These are phyloP conservation scores for Picocystis salinarum DNA, from an alignment of 139 green algal species.

Conservation along the genomic window DNA sequence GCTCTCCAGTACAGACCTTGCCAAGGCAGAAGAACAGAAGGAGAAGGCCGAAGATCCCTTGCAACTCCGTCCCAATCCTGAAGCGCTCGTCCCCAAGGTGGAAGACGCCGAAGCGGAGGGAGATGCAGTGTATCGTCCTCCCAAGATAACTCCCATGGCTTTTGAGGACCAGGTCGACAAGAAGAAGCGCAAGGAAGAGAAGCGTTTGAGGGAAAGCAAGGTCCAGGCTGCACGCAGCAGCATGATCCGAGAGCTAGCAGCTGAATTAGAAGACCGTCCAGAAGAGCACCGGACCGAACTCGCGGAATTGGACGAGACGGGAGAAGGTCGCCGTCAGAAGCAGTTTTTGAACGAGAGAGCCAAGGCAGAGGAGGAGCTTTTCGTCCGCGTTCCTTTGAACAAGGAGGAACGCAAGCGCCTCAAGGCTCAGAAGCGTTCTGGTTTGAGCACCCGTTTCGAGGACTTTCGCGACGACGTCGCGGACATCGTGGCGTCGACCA, in stretches of 20 bases:
- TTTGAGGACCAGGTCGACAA: conserved; percentile 46
- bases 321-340: too few relatives aligned
- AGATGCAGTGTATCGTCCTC: conserved; percentile 57
- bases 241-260: background rate
- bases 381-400: conserved; percentile 55
- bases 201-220: too few relatives aligned
- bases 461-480: conserved; percentile 87
- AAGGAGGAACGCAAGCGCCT: conserved; percentile 60
- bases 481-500: conserved; percentile 40
- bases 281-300: too few relatives aligned
- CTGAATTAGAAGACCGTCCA: background rate
- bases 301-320: too few relatives aligned
- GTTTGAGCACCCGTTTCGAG: conserved; percentile 34
- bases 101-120: conserved; percentile 1
- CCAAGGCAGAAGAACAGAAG: conserved; percentile 10
- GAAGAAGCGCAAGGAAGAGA: conserved; percentile 13
- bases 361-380: conserved; percentile 72
- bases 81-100: conserved; percentile 41
- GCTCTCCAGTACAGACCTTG: conserved; percentile 5
- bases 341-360: too few relatives aligned
- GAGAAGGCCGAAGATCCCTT: conserved; percentile 18
- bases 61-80: conserved; percentile 42
- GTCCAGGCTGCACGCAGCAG: too few relatives aligned
- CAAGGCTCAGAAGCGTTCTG: conserved; percentile 24
- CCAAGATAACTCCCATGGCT: conserved; percentile 54